Base-by-base conservation (phyloP, 345 rosid species). In the Syzygium oleosum region DNA sequence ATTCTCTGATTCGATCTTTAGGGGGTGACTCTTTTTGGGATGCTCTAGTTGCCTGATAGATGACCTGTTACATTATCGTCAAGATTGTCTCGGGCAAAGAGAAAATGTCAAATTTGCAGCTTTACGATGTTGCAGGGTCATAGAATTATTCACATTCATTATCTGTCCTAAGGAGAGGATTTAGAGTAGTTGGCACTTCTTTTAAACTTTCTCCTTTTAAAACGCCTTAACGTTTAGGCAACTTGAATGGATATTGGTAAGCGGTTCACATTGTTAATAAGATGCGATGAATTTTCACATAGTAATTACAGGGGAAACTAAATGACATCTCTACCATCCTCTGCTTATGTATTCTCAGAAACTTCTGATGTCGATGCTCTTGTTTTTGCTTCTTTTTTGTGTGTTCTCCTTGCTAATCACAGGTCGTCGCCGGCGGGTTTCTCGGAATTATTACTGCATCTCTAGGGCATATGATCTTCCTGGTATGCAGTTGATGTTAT, bases 391-490 rank as follows among this genome's bases (percentile, higher is more conserved):
- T 17, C 12, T 68, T 19, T 38, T 73, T 38, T 41, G 43, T 41
- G 43, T 41, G 43, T 73, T 73, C 9, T 11, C 49, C 49, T 73
- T 73, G 49, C 87, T n/a, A 49, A 87, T 84, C 31, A 56, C 91
- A 97, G 99, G 99, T 96, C 51, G 46, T 94, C 88, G 99, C 94
- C 12, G 99, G 99, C 85, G 93, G 95, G 27, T 80, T 95, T 68
- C 98, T 96, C 46, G 99, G 99, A 52, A 88, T 90, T 46, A 88
- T 68, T 25, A 95, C 98, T 8, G 95, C 91, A 80, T 91, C 88
- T 68, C 52, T 90, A 52, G 99, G 99, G 87, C 92, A 93, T 88
- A 29, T 95, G 78, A 91, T 96, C 87, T 88, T 86, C 85, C 78
- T 88, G 87, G 49, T 85, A 23, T 41, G 34, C 27, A 88, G 92